Base-by-base conservation (phyloP, 805 yeast genomes). In the Yarrowia keelungensis region DNA sequence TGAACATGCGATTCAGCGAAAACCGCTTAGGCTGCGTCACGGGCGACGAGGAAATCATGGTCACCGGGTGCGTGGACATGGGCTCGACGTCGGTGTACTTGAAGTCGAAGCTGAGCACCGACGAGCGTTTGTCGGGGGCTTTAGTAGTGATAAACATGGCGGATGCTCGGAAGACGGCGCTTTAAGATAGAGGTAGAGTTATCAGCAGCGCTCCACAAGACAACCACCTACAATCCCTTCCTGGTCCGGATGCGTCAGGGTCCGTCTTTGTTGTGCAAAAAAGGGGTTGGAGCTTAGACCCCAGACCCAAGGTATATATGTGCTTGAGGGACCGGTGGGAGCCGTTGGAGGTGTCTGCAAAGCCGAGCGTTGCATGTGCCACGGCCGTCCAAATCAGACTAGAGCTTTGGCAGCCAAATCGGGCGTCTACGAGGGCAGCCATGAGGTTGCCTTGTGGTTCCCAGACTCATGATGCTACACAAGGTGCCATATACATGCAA, bases 81-180 rank as follows among this genome's bases (percentile, higher is more conserved):
- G 65, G 16, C 14, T n/a, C 65, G 3, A 59, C 65, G 65, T 59
- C 65, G n/a, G 65, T 43, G 42, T 59, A 59, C 65, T 59, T 59
- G 65, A 43, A 42, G 16, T 59, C 65, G 16, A 59, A 56, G 46
- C 32, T 16, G n/a, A 42, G 46, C 45, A 53, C 59, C 35, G 45
- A 42, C 5, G 3, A 12, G 51, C 51, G 65, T 45, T 59, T 59
- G 42, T 59, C 65, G 41, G 65, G 65, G 46, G 65, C 46, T 32
- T 56, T 56, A 42, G 62, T 35, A 42, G 62, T 56, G 62, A 56
- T 56, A n/a, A 41, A 56, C 62, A 56, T 56, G 62, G 39, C 22
- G 47, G 2, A 3, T 9, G 10, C 8, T 32, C 39, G 62, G 47
- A 14, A 5, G 22, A 4, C 16, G 62, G 38, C 62, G 62, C 62